These are phyloP conservation scores for Penium margaritaceum DNA, from an alignment of 139 green algal genomes.

Conservation along the genomic window DNA sequence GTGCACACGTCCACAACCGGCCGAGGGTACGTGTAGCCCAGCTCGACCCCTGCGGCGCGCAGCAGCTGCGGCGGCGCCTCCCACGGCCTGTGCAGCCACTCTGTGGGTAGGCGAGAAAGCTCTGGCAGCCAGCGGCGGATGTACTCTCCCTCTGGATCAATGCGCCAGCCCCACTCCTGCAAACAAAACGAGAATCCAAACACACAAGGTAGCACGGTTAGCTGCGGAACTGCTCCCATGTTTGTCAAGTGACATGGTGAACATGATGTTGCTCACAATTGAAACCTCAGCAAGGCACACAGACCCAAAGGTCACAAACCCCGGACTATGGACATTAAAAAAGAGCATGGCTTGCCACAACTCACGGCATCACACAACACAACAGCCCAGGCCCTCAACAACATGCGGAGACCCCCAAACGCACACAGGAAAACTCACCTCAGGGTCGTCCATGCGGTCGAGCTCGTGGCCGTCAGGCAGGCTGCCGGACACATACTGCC, in stretches of 20 bases:
- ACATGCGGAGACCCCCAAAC: too few relatives aligned
- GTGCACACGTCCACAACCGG: conserved; percentile 34
- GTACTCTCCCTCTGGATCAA: conserved; percentile 78
- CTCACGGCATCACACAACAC: too few relatives aligned
- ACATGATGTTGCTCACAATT: too few relatives aligned
- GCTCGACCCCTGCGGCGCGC: conserved; percentile 39
- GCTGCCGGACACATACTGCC: conserved; percentile 69
- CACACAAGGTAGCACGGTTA: too few relatives aligned
- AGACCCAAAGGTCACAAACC: too few relatives aligned
- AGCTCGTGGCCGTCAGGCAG: conserved; percentile 75
- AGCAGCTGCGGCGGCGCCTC: conserved; percentile 41
- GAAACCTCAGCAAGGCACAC: too few relatives aligned
- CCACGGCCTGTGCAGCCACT: conserved; percentile 62
- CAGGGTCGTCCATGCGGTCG: conserved; percentile 68
- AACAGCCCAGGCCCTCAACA: too few relatives aligned
- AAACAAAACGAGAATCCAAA: too few relatives aligned
- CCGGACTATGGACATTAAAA: too few relatives aligned
- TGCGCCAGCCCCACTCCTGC: conserved; percentile 32
- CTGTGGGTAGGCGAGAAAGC: conserved; percentile 56
- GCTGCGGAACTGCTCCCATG: too few relatives aligned
- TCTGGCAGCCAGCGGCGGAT: conserved; percentile 79
- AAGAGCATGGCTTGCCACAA: too few relatives aligned
- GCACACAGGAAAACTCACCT: conserved; percentile 16
- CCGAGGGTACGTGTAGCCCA: conserved; percentile 41
- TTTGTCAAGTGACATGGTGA: too few relatives aligned